Evolutionary conservation across 768 basidiomycete genomes (phyloP), one percentile per base, ranked within the genome.

Genomic region (Mycena chlorophos): DNA sequence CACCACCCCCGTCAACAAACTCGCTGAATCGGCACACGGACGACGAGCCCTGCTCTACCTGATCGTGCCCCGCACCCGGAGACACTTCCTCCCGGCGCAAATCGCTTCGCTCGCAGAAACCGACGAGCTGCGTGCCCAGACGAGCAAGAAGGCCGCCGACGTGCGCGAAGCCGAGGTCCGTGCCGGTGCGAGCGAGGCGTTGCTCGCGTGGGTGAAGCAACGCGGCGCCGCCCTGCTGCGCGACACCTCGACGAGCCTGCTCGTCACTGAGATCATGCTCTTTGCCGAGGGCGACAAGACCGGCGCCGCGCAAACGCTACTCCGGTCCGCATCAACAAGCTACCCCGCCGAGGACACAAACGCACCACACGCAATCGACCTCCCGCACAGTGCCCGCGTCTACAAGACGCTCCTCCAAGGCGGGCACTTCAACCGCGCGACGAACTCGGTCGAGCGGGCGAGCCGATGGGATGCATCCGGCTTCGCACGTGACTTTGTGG

Each of bases 331-430:
- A 19, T 69, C 79, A 2, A 63, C 70, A 1, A 73, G 84, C 4
- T 86, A 88, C 66, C 84, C 87, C 20, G 64, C 75, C 4, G 82
- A 85, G 49, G 54, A 75, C 0, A 55, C 74, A 12, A 68, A n/a
- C n/a, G n/a, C 67, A 12, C 78, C 80, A 0, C 91, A 94, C 69
- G 80, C 82, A 16, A 87, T 95, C 55, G 88, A 95, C 65, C 78
- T 94, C 13, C 83, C 92, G 1, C 91, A 93, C 63, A 82, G 87
- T 0, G 87, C 90, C 3, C 81, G 94, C 37, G 66, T 94, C 47
- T 95, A 92, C 79, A 97, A 97, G 68, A 85, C 85, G 5, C 83
- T 97, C 5, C 78, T 97, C 1, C 92, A 95, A 66, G 94, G 94
- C 4, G 94, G 94, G 0, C 93, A 95, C 67, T 97, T 86, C 71